phyloP scores from a whole-genome alignment of 176 grass and related monocot species.

The Saccharum officinarum region DNA sequence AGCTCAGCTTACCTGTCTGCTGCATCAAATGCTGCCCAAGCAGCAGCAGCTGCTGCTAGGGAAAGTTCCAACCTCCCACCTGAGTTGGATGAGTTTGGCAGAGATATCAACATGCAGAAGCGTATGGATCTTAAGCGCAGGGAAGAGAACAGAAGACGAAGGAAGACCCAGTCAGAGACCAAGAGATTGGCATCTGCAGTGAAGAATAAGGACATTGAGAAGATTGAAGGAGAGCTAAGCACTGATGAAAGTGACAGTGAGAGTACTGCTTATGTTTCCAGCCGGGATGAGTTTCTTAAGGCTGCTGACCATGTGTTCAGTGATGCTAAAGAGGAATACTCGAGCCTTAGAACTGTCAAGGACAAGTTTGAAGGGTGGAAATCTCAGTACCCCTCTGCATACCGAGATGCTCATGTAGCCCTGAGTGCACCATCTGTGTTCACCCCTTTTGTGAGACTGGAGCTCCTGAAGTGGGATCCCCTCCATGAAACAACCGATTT shows the following conservation, averaged over 20 bases:
- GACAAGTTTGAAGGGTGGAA: constrained; percentile 96
- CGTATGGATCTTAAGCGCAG: constrained; percentile 75
- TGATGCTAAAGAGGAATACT: constrained; percentile 94
- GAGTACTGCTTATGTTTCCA: constrained; percentile 74
- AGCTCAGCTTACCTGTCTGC: constrained; percentile 59
- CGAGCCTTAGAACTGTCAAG: constrained; percentile 81
- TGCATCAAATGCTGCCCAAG: constrained; percentile 77
- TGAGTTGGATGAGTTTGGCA: constrained; percentile 88
- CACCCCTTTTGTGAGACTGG: constrained; percentile 79
- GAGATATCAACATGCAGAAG: constrained; percentile 79
- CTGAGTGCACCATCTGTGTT: constrained; percentile 69
- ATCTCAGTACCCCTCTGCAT: constrained; percentile 57
- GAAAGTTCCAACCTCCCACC: constrained; percentile 66
- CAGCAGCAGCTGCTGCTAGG: constrained; percentile 58
- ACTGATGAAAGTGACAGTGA: constrained; percentile 98
- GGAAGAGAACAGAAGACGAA: constrained; percentile 63
- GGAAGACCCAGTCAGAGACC: constrained; percentile 56
- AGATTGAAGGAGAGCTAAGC: constrained; percentile 91
- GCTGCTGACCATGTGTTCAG: constrained; percentile 70
- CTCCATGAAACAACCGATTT: constrained; percentile 65
- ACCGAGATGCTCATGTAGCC: constrained; percentile 85
- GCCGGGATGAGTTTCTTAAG: constrained; percentile 74
- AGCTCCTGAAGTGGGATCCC: constrained; percentile 96
- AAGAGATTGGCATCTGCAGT: constrained; percentile 58
- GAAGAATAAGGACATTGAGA: constrained; percentile 42